Percentiles rank a stretch among this genome's conserved stretches.
Conservation (phyloP, 164 flowering plant species). For the Liriodendron chinense region DNA sequence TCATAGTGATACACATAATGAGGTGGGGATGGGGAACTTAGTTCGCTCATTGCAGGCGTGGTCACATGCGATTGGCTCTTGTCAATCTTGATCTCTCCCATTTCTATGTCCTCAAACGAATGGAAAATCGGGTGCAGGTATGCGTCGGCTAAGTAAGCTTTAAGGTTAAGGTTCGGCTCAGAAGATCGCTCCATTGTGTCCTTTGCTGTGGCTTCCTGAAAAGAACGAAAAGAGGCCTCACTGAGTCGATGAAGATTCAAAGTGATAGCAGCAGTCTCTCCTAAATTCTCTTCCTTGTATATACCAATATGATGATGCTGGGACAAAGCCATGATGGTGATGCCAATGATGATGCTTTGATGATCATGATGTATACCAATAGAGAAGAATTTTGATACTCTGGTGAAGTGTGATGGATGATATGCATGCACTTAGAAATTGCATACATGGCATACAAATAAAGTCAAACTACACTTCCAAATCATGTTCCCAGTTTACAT, state of each 20-base stretch:
- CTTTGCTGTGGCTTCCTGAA: slow-evolving; percentile 93
- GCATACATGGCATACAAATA: too few relatives aligned
- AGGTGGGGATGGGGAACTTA: slow-evolving; percentile 54
- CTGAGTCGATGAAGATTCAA: neutral
- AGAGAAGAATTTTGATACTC: too few relatives aligned
- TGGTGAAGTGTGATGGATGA: too few relatives aligned
- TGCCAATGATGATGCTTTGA: too few relatives aligned
- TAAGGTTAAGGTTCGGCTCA: slow-evolving; percentile 60
- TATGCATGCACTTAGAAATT: too few relatives aligned
- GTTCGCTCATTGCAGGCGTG: slow-evolving; percentile 31
- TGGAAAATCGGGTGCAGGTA: slow-evolving; percentile 90
- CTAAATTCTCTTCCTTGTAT: too few relatives aligned
- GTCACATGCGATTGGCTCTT: slow-evolving; percentile 41
- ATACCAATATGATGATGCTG: too few relatives aligned
- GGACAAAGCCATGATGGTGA: too few relatives aligned
- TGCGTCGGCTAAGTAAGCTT: slow-evolving; percentile 76
- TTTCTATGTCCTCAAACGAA: slow-evolving; percentile 59
- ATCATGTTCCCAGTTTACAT: too few relatives aligned
- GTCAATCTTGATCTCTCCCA: slow-evolving; percentile 57
- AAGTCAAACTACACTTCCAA: too few relatives aligned
- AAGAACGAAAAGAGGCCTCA: neutral
- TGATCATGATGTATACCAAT: too few relatives aligned
- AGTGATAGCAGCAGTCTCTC: neutral
- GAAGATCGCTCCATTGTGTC: slow-evolving; percentile 57
- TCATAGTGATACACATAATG: slow-evolving; percentile 41